Evolutionary conservation across 169 alveolate species (phyloP).

Genomic region (Plasmodium vinckei): DNA sequence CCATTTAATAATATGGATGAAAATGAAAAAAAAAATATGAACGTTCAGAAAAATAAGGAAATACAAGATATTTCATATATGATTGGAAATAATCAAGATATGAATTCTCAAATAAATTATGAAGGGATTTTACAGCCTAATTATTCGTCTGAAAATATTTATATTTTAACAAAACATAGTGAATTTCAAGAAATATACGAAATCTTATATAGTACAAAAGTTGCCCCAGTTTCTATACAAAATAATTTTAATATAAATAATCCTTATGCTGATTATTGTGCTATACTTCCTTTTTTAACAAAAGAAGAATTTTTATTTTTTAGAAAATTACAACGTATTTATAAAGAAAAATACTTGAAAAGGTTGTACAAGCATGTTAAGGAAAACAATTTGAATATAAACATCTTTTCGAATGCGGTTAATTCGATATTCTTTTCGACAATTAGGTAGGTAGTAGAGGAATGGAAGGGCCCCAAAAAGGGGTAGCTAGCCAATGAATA

Average conservation of each 20-base stretch:
- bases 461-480: neutral
- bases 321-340: slow-evolving; percentile 55
- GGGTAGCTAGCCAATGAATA: no score
- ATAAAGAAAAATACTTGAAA: slow-evolving; percentile 69
- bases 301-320: slow-evolving; percentile 47
- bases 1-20: neutral
- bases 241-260: slow-evolving; percentile 70
- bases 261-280: slow-evolving; percentile 83
- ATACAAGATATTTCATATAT: neutral
- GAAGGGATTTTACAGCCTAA: neutral
- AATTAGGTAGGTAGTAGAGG: slow-evolving; percentile 5
- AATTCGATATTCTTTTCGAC: slow-evolving; percentile 39
- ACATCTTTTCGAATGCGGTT: slow-evolving; percentile 59
- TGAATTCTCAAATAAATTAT: neutral
- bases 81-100: neutral
- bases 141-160: neutral
- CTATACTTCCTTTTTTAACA: slow-evolving; percentile 82
- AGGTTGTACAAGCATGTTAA: slow-evolving; percentile 33
- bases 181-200: slow-evolving; percentile 33
- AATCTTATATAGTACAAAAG: slow-evolving; percentile 35
- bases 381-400: slow-evolving; percentile 35
- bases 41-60: neutral
- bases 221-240: slow-evolving; percentile 25
- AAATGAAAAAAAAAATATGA: neutral
- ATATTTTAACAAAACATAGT: neutral